Conservation (phyloP, 305 asterid species). For the Coffea humblotiana region DNA sequence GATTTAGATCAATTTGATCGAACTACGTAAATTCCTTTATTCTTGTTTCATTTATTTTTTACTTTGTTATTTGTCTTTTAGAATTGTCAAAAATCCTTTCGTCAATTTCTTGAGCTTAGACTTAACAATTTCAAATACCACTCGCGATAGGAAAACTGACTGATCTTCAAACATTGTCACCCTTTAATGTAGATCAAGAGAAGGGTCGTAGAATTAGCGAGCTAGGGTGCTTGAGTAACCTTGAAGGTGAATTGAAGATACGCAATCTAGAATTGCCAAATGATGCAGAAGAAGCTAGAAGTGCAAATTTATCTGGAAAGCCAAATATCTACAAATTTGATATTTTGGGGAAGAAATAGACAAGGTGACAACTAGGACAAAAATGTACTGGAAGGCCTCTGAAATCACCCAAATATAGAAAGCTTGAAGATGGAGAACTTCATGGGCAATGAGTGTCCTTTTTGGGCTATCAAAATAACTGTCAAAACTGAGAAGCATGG, state of each 20-base stretch:
- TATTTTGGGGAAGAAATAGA: neutral
- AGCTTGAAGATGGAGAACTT: conserved; percentile 1
- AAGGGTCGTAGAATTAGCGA: conserved; percentile 20
- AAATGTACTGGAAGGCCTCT: conserved; percentile 35
- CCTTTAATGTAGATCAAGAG: neutral
- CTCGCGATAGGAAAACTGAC: conserved; percentile 21
- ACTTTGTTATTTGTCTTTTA: no score
- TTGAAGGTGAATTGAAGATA: neutral
- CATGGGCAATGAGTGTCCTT: conserved; percentile 4
- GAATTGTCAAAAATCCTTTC: no score
- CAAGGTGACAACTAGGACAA: neutral
- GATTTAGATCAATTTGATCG: no score
- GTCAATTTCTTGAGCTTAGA: no score
- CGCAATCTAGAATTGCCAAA: conserved; percentile 13
- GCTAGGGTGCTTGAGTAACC: neutral
- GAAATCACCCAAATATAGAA: conserved; percentile 27
- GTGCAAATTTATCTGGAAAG: conserved; percentile 19
- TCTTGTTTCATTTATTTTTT: no score
- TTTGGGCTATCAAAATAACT: neutral
- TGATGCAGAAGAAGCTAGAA: conserved; percentile 21
- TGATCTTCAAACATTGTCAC: conserved; percentile 22
- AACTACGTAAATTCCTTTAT: no score
- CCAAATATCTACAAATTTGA: neutral
- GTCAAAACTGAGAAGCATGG: neutral
- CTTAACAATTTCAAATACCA: conserved; percentile 1